Base-by-base conservation (phyloP, 495 filamentous ascomycete genomes). In the Aspergillus wentii region DNA sequence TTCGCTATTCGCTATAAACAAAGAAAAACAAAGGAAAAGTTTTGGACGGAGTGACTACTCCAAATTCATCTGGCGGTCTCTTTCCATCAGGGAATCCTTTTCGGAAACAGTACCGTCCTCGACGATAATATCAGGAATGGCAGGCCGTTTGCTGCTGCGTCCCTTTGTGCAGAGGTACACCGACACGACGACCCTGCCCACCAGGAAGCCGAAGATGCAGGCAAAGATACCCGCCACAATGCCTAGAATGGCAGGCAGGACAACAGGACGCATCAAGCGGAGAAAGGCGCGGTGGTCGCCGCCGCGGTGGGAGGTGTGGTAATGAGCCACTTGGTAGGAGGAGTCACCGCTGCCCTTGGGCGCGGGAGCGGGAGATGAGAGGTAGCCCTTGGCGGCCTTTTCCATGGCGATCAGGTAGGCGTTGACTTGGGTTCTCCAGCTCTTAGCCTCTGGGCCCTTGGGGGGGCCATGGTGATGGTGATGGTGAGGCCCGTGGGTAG, bases 241-340 rank as follows among this genome's bases (percentile, higher is more conserved):
- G n/a, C 69, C 68, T 0, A 67, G 43, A 1, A 65, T 31, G 6
- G 51, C 59, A 1, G 63, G 63, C 3, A 71, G 45, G n/a, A 73
- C 40, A n/a, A 57, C 47, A 1, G 57, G 52, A 5, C 52, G 51
- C 5, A 66, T 22, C 0, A 65, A 38, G 9, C 52, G 43, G 32
- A 64, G 15, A 30, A 61, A 54, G n/a, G 44, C 32, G 13, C 39
- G 51, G 16, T 59, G 26, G 0, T 33, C 38, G 13, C 45, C 36
- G 37, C 39, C 32, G 38, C 53, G 50, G 28, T 35, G 14, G 31
- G 46, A 41, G 7, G 43, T 44, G 25, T 36, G 36, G 34, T 50
- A 32, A 11, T 56, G 49, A 25, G 6, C 25, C 29, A 34, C 21
- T 39, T 29, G 10, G 33, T 29, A 29, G 10, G 14, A 29, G 5